Evolutionary conservation across 495 filamentous ascomycete species (phyloP), one percentile per base, ranked within the genome.

Genomic region (Talaromyces proteolyticus): DNA sequence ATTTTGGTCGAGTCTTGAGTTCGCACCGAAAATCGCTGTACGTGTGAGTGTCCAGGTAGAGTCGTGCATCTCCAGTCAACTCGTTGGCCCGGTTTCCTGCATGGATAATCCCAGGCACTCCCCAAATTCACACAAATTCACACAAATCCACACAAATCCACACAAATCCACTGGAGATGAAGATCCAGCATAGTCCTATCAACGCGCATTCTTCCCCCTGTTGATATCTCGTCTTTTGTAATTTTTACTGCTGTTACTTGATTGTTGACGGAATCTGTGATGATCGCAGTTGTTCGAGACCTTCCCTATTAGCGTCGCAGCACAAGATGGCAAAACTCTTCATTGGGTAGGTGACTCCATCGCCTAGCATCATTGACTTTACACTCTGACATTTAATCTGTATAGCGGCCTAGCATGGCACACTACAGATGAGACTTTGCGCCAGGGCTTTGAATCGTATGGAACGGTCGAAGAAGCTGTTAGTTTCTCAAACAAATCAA

Each of bases 381-480:
- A 36, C 40, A 52, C 25, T 26, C 16, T 53, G 19, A 44, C 53
- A 40, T 38, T 7, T 60, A 14, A 58, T 25, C 3, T 23, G 26
- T n/a, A 41, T 56, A 96, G 92, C 59, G 92, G 92, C 77, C 90
- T 97, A 55, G 89, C 92, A 54, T 97, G 92, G 92, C 91, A 96
- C 77, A 97, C 92, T 44, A 89, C 91, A 65, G 92, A 97, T 68
- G 63, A 63, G 3, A 86, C 87, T 36, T 76, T 97, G 36, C 84
- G 85, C 53, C 63, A 80, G 51, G 94, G 95, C 61, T 97, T 97
- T 70, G 84, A 90, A 67, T 80, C 92, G 66, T 96, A 87, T 61
- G 92, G 92, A 20, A 67, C 68, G 22, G 84, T 97, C 50, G 89
- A 96, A 63, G 92, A 97, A 81, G 92, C 92, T 51, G 92, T 97